Percentiles rank a stretch among this genome's conserved stretches.
phyloP scores from a whole-genome alignment of 1,284 basidiomycete genomes.

The Serendipita sp. region DNA sequence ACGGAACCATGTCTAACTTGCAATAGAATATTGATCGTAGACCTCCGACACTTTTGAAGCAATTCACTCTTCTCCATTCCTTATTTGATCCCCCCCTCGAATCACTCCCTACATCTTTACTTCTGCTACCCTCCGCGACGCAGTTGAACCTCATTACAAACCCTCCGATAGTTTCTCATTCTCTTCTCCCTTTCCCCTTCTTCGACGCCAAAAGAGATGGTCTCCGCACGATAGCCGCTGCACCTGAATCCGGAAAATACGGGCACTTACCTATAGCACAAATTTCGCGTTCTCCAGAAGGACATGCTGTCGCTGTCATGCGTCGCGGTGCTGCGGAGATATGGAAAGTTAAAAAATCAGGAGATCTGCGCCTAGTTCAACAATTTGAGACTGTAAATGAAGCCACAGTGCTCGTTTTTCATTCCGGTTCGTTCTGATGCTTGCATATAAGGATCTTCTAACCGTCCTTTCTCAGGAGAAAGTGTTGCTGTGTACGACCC shows the following conservation, averaged over 20 bases:
- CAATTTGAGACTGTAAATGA: slow-evolving; percentile 2
- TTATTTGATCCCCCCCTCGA: slow-evolving; percentile 29
- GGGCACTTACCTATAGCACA: slow-evolving; percentile 39
- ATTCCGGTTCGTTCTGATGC: slow-evolving; percentile 29
- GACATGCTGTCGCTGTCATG: slow-evolving; percentile 51
- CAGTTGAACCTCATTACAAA: slow-evolving; percentile 46
- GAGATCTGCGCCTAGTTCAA: background rate
- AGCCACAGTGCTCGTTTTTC: slow-evolving; percentile 49
- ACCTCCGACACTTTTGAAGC: slow-evolving; percentile 71
- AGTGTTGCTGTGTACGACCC: slow-evolving; percentile 11
- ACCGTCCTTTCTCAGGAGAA: slow-evolving; percentile 1
- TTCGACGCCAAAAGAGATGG: slow-evolving; percentile 44
- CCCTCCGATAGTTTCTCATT: slow-evolving; percentile 42
- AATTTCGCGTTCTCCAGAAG: slow-evolving; percentile 63
- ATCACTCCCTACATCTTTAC: slow-evolving; percentile 8
- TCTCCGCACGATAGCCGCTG: slow-evolving; percentile 27
- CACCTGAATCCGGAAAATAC: slow-evolving; percentile 26
- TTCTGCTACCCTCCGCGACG: slow-evolving; percentile 36
- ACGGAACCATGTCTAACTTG: background rate
- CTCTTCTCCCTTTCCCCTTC: slow-evolving; percentile 40
- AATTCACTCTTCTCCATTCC: slow-evolving; percentile 58
- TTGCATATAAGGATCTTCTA: background rate
- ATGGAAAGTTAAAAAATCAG: slow-evolving; percentile 32
- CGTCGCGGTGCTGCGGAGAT: slow-evolving; percentile 44
- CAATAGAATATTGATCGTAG: slow-evolving; percentile 71